Percentiles rank a stretch among this genome's conserved stretches.
Evolutionary conservation across 441 rosid genomes (phyloP).

Genomic region (Breynia disticha): DNA sequence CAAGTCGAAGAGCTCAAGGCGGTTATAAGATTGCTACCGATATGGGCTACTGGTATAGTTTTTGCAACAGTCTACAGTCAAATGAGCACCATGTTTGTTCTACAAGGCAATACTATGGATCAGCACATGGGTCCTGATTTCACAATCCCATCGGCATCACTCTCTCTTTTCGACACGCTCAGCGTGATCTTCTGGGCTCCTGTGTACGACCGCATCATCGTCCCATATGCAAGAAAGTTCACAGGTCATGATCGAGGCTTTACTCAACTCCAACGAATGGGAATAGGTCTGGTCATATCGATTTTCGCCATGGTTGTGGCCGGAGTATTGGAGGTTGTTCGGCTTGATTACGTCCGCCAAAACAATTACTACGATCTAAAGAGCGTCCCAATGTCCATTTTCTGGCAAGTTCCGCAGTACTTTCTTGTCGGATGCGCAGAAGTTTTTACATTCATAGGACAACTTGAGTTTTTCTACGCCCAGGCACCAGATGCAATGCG

Average conservation of each 20-base stretch:
- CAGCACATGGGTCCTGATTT: conserved; percentile 67
- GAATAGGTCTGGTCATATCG: conserved; percentile 79
- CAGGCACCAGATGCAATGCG: conserved; percentile 97
- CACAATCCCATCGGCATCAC: conserved; percentile 82
- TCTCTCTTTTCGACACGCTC: conserved; percentile 73
- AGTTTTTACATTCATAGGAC: conserved; percentile 80
- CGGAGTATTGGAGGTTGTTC: conserved; percentile 47
- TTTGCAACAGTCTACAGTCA: conserved; percentile 75
- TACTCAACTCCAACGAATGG: conserved; percentile 89
- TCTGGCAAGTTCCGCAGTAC: conserved; percentile 93
- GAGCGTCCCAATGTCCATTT: conserved; percentile 62
- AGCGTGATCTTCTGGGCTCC: conserved; percentile 95
- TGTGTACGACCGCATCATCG: conserved; percentile 57
- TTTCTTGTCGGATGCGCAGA: conserved; percentile 83
- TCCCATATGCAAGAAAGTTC: conserved; percentile 56
- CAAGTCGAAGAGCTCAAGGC: conserved; percentile 91
- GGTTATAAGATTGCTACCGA: conserved; percentile 59
- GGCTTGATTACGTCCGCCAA: conserved; percentile 41
- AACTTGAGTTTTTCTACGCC: conserved; percentile 85
- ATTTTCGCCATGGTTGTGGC: conserved; percentile 65
- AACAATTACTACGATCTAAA: conserved; percentile 54
- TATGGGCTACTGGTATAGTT: conserved; percentile 85
- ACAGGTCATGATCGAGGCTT: conserved; percentile 78
- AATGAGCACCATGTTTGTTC: conserved; percentile 77
- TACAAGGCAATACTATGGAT: conserved; percentile 88